A percentile compares a stretch with the other conserved stretches of the same genome.
These are phyloP conservation scores for Schwanniomyces pseudopolymorphus DNA, from an alignment of 805 yeast genomes.

Conservation along the genomic window DNA sequence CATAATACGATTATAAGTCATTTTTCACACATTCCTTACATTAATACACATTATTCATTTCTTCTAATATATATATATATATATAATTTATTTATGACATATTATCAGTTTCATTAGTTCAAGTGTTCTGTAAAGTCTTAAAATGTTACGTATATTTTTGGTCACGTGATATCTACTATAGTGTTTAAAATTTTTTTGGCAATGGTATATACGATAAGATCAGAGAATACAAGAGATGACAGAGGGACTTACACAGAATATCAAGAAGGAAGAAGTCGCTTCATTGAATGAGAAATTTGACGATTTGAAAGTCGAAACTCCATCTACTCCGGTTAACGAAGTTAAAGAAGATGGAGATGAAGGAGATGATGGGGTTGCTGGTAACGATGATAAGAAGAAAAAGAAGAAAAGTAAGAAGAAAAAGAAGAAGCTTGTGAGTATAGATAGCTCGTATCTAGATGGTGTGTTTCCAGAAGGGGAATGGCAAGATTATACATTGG, in stretches of 20 bases:
- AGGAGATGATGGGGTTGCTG: slow-evolving; percentile 53
- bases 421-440: slow-evolving; percentile 57
- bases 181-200: background rate
- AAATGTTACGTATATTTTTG: too few relatives aligned
- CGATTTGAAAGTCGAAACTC: slow-evolving; percentile 2
- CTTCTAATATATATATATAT: background rate
- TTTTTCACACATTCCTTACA: background rate
- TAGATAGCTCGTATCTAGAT: slow-evolving; percentile 67
- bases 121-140: too few relatives aligned
- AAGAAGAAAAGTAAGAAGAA: slow-evolving; percentile 51
- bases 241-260: background rate
- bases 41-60: background rate
- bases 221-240: background rate
- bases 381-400: slow-evolving; percentile 17
- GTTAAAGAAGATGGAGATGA: slow-evolving; percentile 21
- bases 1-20: background rate
- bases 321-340: background rate
- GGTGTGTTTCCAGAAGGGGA: slow-evolving; percentile 84
- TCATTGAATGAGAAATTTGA: background rate
- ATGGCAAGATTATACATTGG: slow-evolving; percentile 75
- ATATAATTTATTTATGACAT: background rate
- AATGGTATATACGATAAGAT: background rate
- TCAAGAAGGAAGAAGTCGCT: background rate
- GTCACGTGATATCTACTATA: background rate
- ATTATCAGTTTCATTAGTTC: too few relatives aligned